Conservation (phyloP, 371 early-diverging fungal species). For the Mucor piriformis region DNA sequence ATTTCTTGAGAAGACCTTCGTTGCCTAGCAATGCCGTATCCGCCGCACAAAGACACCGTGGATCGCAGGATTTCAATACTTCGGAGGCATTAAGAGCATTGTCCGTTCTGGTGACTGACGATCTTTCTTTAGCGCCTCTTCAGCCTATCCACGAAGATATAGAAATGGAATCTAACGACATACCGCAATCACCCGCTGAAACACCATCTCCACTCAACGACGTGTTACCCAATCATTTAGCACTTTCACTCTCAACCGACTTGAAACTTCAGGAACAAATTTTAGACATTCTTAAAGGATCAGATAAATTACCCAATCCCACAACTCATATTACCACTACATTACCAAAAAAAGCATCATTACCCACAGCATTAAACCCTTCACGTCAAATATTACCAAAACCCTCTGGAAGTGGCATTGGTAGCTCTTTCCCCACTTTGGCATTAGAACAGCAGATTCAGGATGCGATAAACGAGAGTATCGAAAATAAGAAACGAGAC, state of each 20-base stretch:
- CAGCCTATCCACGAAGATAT: constrained; percentile 18
- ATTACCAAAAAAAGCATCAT: constrained; percentile 1
- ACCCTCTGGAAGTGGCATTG: constrained; percentile 20
- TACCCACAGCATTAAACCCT: not conserved
- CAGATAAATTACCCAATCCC: not conserved
- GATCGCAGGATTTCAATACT: constrained; percentile 28
- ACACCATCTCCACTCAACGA: not conserved
- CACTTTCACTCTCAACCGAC: constrained; percentile 12
- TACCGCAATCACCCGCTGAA: not conserved
- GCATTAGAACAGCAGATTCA: constrained; percentile 20
- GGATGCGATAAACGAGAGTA: constrained; percentile 12
- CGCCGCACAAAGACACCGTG: constrained; percentile 30
- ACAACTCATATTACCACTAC: not conserved
- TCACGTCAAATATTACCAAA: constrained; percentile 32
- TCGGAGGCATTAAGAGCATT: constrained; percentile 34
- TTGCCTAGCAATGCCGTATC: constrained; percentile 44
- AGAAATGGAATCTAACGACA: not conserved
- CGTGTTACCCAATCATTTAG: constrained; percentile 5
- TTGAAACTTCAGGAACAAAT: constrained; percentile 34
- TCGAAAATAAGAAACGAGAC: not conserved
- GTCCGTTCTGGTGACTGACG: constrained; percentile 25
- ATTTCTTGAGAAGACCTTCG: constrained; percentile 34
- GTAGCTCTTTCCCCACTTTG: not conserved
- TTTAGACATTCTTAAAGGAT: constrained; percentile 28
- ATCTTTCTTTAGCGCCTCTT: constrained; percentile 15